Percentiles rank a stretch among this genome's conserved stretches.
These are phyloP conservation scores for Croton laevigatus DNA, from an alignment of 441 rosid species.

Conservation along the genomic window DNA sequence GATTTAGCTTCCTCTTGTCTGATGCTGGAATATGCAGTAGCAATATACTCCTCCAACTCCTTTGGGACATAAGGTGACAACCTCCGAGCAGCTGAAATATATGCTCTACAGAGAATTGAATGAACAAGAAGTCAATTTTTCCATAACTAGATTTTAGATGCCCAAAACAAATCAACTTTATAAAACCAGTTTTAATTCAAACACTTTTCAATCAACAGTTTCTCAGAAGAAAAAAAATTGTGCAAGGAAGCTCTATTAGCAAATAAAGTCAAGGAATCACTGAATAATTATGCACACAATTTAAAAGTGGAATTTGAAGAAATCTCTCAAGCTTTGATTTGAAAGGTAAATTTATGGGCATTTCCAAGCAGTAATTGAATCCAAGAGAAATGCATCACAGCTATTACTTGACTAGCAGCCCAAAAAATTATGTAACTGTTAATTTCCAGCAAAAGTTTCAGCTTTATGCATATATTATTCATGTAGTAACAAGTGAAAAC, in stretches of 20 bases:
- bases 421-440: not conserved
- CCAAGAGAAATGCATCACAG: not conserved
- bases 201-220: not conserved
- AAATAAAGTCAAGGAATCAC: conserved; percentile 1
- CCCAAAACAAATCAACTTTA: conserved; percentile 3
- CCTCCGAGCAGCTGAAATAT: conserved; percentile 95
- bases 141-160: not conserved
- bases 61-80: conserved; percentile 76
- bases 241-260: not conserved
- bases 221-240: not conserved
- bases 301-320: not conserved
- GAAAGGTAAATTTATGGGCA: not conserved
- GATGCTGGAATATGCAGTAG: conserved; percentile 89
- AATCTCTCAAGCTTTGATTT: not conserved
- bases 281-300: not conserved
- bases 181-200: not conserved
- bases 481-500: not conserved
- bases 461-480: not conserved
- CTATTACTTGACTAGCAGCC: not conserved
- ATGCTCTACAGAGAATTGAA: conserved; percentile 55
- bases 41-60: conserved; percentile 92
- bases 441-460: conserved; percentile 2
- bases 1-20: conserved; percentile 98
- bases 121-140: conserved; percentile 7
- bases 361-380: not conserved